A percentile compares a stretch with the other conserved stretches of the same genome.
These are phyloP conservation scores for Pisolithus sp. DNA, from an alignment of 768 basidiomycete species.

Conservation along the genomic window DNA sequence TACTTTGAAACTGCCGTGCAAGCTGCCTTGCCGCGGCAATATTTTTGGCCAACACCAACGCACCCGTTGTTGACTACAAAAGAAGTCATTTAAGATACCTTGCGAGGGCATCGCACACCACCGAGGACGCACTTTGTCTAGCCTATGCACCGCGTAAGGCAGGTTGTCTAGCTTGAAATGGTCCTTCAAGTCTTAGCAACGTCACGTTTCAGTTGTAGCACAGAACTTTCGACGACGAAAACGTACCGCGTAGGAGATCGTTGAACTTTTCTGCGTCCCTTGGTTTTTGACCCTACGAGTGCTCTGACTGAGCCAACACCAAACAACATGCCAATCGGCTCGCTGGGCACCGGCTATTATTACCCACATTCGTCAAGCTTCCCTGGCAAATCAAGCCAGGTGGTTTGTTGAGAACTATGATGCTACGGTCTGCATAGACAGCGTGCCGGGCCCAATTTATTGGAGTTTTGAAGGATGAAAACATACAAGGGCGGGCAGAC, in stretches of 20 bases:
- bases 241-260: slow-evolving; percentile 28
- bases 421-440: slow-evolving; percentile 47
- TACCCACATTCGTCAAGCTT: slow-evolving; percentile 14
- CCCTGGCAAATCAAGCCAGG: slow-evolving; percentile 50
- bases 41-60: slow-evolving; percentile 49
- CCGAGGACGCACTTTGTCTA: slow-evolving; percentile 48
- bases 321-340: too few species aligned
- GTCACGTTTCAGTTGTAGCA: not conserved
- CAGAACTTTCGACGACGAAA: slow-evolving; percentile 3
- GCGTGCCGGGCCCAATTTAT: slow-evolving; percentile 28
- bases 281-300: slow-evolving; percentile 12
- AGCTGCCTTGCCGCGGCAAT: slow-evolving; percentile 38
- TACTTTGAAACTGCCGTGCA: slow-evolving; percentile 46
- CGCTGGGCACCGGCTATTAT: too few species aligned
- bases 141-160: slow-evolving; percentile 55
- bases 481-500: not conserved
- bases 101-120: not conserved
- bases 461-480: slow-evolving; percentile 1
- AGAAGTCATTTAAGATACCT: not conserved
- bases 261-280: slow-evolving; percentile 30
- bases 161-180: slow-evolving; percentile 27
- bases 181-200: slow-evolving; percentile 21
- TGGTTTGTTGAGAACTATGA: slow-evolving; percentile 59
- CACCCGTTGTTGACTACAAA: slow-evolving; percentile 55
- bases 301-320: not conserved